Percentiles rank a stretch among this genome's conserved stretches.
Evolutionary conservation across 352 stramenopile species (phyloP).

Genomic region (Pythium folliculosum): DNA sequence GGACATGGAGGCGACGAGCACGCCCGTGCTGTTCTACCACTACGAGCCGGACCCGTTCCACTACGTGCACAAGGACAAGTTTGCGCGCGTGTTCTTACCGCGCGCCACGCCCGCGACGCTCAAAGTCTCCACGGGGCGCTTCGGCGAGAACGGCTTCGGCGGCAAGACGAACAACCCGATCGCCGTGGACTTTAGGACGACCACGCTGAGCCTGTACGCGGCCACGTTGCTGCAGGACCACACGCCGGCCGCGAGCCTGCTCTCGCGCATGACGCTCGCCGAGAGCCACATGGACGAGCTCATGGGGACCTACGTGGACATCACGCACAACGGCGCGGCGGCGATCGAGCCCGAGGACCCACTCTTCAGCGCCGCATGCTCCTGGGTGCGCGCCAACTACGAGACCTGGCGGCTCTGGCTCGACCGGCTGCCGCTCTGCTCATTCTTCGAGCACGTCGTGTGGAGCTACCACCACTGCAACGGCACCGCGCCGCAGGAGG

Average conservation of each 20-base stretch:
- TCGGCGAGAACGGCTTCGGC: slow-evolving; percentile 52
- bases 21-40: slow-evolving; percentile 46
- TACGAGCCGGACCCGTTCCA: slow-evolving; percentile 55
- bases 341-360: slow-evolving; percentile 21
- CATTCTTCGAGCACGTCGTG: slow-evolving; percentile 28
- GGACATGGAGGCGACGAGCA: slow-evolving; percentile 17
- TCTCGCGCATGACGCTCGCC: slow-evolving; percentile 32
- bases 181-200: slow-evolving; percentile 38
- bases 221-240: slow-evolving; percentile 24
- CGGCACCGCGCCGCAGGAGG: slow-evolving; percentile 29
- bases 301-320: slow-evolving; percentile 28
- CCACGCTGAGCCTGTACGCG: slow-evolving; percentile 35
- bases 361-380: slow-evolving; percentile 34
- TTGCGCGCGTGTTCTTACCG: slow-evolving; percentile 46
- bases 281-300: slow-evolving; percentile 34
- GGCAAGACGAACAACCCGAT: slow-evolving; percentile 38
- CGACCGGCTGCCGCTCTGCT: slow-evolving; percentile 26
- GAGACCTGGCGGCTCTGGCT: slow-evolving; percentile 33
- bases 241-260: slow-evolving; percentile 18
- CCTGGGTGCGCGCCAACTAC: slow-evolving; percentile 36
- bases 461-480: slow-evolving; percentile 33
- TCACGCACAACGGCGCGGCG: neutral
- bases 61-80: slow-evolving; percentile 29
- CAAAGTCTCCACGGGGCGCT: slow-evolving; percentile 21
- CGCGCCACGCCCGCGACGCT: slow-evolving; percentile 22